Evolutionary conservation across 176 grass and related monocot genomes (phyloP).

Genomic region (Musa acuminata): DNA sequence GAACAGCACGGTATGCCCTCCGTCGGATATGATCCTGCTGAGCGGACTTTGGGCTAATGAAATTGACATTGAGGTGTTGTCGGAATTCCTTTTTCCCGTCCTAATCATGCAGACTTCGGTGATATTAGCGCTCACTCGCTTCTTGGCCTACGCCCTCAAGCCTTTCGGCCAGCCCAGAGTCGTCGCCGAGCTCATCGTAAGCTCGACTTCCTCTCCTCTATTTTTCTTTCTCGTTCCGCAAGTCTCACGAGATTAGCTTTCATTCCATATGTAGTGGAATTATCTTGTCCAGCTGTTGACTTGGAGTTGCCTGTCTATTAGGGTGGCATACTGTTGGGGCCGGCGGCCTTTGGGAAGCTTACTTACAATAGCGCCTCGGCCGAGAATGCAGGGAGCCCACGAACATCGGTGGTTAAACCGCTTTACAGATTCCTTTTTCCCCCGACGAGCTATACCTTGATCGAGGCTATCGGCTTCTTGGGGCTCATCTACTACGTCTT

Average conservation of each 20-base stretch:
- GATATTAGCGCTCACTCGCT: not conserved
- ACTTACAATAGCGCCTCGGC: not conserved
- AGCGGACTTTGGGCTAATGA: not conserved
- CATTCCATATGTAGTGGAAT: too few relatives aligned
- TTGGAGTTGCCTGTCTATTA: not conserved
- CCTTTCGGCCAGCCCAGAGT: not conserved
- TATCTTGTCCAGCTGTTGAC: too few relatives aligned
- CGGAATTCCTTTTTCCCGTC: not conserved
- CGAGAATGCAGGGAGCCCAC: not conserved
- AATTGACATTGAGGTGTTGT: not conserved
- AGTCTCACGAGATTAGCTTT: too few relatives aligned
- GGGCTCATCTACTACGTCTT: conserved; percentile 31
- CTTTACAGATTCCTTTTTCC: not conserved
- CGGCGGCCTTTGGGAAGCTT: not conserved
- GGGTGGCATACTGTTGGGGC: not conserved
- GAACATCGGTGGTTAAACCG: too few relatives aligned
- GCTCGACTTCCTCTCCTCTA: not conserved
- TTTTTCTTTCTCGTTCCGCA: too few relatives aligned
- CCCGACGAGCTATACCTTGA: not conserved
- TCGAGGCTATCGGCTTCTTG: conserved; percentile 22
- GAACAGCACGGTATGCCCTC: not conserved
- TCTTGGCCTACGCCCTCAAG: not conserved
- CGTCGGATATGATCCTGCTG: not conserved
- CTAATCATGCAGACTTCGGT: not conserved
- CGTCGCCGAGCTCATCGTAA: conserved; percentile 1